Base-by-base conservation (phyloP, 805 yeast species). In the Cyberlindnera meyerae region DNA sequence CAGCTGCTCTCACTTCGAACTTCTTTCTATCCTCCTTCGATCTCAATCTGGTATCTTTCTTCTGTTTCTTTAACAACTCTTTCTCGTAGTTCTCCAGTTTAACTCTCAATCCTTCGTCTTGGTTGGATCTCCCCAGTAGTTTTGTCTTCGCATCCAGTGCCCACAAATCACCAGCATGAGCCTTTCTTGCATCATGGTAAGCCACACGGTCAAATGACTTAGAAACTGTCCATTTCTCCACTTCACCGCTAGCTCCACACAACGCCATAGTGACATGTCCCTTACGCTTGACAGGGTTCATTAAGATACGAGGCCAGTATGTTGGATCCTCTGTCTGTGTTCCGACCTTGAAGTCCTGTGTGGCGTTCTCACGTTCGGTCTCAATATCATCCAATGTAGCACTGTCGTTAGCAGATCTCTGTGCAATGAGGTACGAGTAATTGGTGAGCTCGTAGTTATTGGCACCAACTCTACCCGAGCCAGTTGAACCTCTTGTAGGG, bases 141-240 rank as follows among this genome's bases (percentile, higher is more conserved):
- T 66, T 70, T 3, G 75, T 66, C 55, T 82, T 82, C 3, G 79
- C 79, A 24, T 72, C 83, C 27, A 79, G 58, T 0, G 83, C 80
- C 98, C 97, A 93, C 35, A 80, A 61, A 56, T 93, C 98, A 16
- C 96, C 96, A 54, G 75, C 73, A n/a, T 60, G 60, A 0, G 86
- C 75, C 57, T 93, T 90, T 37, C 97, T 70, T 0, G 96, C 96
- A 63, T 93, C 97, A 53, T 85, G 94, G 49, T 86, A 93, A 3
- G 68, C 76, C 43, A 76, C 82, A 43, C 77, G 76, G 6, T 86
- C 83, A 37, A 74, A 68, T 14, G 94, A 78, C 55, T 80, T 83
- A 0, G 97, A 82, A 3, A 93, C 73, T 12, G 79, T 79, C 96
- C 97, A 88, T 41, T 79, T 77, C 60, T 90, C 97, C 29, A 90